phyloP scores from a whole-genome alignment of 2,329 filamentous ascomycete genomes.

The Aureobasidium musti region DNA sequence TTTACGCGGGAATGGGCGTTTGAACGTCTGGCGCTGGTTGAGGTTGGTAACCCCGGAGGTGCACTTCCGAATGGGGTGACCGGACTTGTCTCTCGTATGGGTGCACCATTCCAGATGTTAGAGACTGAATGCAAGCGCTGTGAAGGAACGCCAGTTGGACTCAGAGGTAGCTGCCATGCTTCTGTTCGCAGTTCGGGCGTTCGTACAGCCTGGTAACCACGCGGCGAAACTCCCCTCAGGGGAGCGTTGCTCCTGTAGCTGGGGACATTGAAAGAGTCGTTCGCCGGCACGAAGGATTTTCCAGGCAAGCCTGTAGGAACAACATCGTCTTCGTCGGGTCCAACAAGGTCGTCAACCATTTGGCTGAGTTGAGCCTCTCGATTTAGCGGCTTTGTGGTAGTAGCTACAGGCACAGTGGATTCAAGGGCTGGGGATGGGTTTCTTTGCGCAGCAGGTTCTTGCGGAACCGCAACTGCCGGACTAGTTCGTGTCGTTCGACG shows the following conservation, averaged over 20 bases:
- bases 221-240: constrained; percentile 4
- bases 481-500: background rate
- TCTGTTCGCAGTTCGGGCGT: constrained; percentile 25
- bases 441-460: background rate
- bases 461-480: constrained; percentile 5
- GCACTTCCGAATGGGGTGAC: constrained; percentile 8
- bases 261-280: background rate
- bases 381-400: constrained; percentile 34
- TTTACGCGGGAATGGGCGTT: constrained; percentile 46
- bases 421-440: background rate
- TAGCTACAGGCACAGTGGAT: background rate
- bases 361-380: constrained; percentile 55
- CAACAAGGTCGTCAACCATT: constrained; percentile 61
- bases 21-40: constrained; percentile 13
- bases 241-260: background rate
- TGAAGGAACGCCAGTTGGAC: constrained; percentile 4
- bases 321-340: constrained; percentile 46
- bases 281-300: background rate
- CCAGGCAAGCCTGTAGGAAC: background rate
- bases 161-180: constrained; percentile 20
- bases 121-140: constrained; percentile 39
- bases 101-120: constrained; percentile 37
- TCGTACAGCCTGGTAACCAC: constrained; percentile 1
- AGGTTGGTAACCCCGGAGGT: background rate
- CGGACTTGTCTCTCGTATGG: constrained; percentile 18